Percentiles rank a stretch among this genome's conserved stretches.
phyloP scores from a whole-genome alignment of 306 rosid species.

The Urtica urens region DNA sequence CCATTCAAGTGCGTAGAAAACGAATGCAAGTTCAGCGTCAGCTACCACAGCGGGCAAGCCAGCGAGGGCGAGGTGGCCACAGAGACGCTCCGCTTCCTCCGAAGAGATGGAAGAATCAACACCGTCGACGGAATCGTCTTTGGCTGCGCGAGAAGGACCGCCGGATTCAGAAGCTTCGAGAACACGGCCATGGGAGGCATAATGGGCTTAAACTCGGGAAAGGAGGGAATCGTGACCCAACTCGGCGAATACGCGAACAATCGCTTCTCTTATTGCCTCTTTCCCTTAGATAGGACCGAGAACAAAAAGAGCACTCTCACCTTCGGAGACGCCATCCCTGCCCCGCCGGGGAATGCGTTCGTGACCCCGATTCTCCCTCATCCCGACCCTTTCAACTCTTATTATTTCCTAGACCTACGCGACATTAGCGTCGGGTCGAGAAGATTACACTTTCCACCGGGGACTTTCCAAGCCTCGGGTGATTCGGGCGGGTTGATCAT shows the following conservation, averaged over 20 bases:
- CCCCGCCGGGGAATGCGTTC: background rate
- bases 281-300: background rate
- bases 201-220: slow-evolving; percentile 9
- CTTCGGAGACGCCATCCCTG: background rate
- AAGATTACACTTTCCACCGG: background rate
- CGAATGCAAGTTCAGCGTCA: background rate
- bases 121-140: background rate
- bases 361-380: too few species aligned
- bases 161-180: background rate
- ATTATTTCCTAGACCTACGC: too few species aligned
- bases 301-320: background rate
- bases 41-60: slow-evolving; percentile 3
- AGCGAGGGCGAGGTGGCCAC: slow-evolving; percentile 2
- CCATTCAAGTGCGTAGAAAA: slow-evolving; percentile 1
- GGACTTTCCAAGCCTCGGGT: background rate
- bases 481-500: background rate
- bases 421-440: too few species aligned
- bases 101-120: background rate
- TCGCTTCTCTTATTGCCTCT: slow-evolving; percentile 11
- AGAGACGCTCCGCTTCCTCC: slow-evolving; percentile 8
- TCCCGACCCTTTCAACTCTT: too few species aligned
- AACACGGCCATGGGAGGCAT: slow-evolving; percentile 2
- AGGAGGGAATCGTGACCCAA: background rate
- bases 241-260: background rate
- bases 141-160: slow-evolving; percentile 4